Conservation (phyloP, 208 protist species). For the Entamoeba dispar region DNA sequence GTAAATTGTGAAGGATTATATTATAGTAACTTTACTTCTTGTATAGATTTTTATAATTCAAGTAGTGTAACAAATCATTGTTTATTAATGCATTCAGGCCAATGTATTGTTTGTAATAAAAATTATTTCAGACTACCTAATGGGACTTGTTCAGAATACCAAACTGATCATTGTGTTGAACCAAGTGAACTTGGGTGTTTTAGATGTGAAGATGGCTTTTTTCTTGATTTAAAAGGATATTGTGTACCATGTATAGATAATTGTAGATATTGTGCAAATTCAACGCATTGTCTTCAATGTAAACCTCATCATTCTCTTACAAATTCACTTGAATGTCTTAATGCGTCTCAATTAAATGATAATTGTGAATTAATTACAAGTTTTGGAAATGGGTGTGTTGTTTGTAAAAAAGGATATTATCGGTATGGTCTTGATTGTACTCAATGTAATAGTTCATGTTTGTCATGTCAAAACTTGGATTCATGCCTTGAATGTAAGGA, state of each 20-base stretch:
- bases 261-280: not conserved
- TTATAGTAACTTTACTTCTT: not conserved
- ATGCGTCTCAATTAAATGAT: not conserved
- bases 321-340: not conserved
- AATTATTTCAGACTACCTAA: not conserved
- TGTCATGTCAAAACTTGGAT: not conserved
- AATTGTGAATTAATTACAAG: not conserved
- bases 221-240: not conserved
- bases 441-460: not conserved
- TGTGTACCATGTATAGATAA: not conserved
- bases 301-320: not conserved
- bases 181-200: not conserved
- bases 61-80: not conserved
- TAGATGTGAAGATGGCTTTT: not conserved
- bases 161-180: not conserved
- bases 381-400: not conserved
- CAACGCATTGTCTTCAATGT: not conserved
- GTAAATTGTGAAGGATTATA: not conserved
- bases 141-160: not conserved
- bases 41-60: too few relatives aligned
- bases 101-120: not conserved
- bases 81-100: not conserved
- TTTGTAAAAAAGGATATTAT: not conserved
- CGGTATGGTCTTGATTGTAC: not conserved
- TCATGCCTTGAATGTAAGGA: not conserved